Base-by-base conservation (phyloP, 495 filamentous ascomycete species). In the Neurospora sp. region DNA sequence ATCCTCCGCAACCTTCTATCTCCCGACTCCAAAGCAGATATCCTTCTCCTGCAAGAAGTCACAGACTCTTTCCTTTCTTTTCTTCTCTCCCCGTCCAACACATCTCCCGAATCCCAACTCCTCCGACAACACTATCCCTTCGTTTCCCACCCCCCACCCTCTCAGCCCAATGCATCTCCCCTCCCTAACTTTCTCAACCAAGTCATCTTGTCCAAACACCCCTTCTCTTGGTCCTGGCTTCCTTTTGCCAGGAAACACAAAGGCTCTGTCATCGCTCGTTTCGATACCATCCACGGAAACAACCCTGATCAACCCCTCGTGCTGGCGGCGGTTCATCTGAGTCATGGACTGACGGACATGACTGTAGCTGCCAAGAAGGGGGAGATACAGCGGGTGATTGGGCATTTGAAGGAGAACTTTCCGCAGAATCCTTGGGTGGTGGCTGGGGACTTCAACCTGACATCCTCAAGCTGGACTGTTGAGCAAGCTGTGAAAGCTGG, bases 1-100 rank as follows among this genome's bases (percentile, higher is more conserved):
- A 75, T 90, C 23, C 62, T 88, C 41, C 72, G 81, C 18, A 84
- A 83, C 74, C 78, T 88, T 54, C 74, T 89, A 66, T 76, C 83
- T 8, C 20, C 75, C 0, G 37, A 73, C 6, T 81, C 83, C 37
- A 60, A 74, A 2, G 80, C 85, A 14, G 84, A 88, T 75, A 78
- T 88, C 18, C 74, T 90, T n/a, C 80, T 87, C 23, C 80, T 91
- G 9, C 83, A 90, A 78, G 88, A 90, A 78, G 86, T 90, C 31
- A 87, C 88, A 0, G 86, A 90, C 73, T 81, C 84, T 37, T 89
- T 89, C 72, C 82, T 91, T 8, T 82, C 82, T 10, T 82, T 81
- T 70, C 78, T 90, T 18, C 85, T 90, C 16, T 74, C 72, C 23
- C 74, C 41, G 9, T 49, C 44, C 44, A 49, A 10, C 4, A 3